A percentile compares a stretch with the other conserved stretches of the same genome.
Conservation (phyloP, 176 grass and related monocot genomes). For the Phyllostachys edulis region DNA sequence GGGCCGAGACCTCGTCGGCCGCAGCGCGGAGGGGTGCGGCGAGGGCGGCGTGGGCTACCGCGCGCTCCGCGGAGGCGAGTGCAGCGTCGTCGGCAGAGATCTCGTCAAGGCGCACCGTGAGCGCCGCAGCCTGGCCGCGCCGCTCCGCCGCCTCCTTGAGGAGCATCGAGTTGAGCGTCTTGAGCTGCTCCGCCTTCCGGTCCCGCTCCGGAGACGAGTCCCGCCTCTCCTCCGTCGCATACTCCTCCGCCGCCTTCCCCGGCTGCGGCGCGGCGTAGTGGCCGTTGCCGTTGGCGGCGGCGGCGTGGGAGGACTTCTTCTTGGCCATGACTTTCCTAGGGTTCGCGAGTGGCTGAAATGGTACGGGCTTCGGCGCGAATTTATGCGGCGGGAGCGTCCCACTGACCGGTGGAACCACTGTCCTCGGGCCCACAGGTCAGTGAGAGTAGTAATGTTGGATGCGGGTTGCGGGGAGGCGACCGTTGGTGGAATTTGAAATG, state of each 20-base stretch:
- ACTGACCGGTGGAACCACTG: not conserved
- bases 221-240: not conserved
- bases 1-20: slow-evolving; percentile 38
- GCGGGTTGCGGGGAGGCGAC: not conserved
- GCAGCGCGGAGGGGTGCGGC: slow-evolving; percentile 40
- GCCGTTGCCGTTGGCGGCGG: slow-evolving; percentile 17
- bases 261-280: not conserved
- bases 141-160: slow-evolving; percentile 61
- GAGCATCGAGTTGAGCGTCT: slow-evolving; percentile 64
- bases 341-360: slow-evolving; percentile 33
- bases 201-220: slow-evolving; percentile 21
- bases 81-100: slow-evolving; percentile 42
- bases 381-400: not conserved
- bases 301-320: slow-evolving; percentile 44
- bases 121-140: slow-evolving; percentile 44
- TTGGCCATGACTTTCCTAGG: slow-evolving; percentile 58
- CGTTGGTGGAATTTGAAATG: slow-evolving; percentile 55
- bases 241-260: not conserved
- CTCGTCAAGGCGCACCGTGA: slow-evolving; percentile 47
- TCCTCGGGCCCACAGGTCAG: not conserved
- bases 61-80: slow-evolving; percentile 35
- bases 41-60: slow-evolving; percentile 39
- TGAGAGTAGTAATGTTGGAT: not conserved
- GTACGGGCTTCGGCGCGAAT: slow-evolving; percentile 1
- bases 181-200: slow-evolving; percentile 48